A percentile compares a stretch with the other conserved stretches of the same genome.
phyloP scores from a whole-genome alignment of 768 basidiomycete genomes.

The Epithele typhae region DNA sequence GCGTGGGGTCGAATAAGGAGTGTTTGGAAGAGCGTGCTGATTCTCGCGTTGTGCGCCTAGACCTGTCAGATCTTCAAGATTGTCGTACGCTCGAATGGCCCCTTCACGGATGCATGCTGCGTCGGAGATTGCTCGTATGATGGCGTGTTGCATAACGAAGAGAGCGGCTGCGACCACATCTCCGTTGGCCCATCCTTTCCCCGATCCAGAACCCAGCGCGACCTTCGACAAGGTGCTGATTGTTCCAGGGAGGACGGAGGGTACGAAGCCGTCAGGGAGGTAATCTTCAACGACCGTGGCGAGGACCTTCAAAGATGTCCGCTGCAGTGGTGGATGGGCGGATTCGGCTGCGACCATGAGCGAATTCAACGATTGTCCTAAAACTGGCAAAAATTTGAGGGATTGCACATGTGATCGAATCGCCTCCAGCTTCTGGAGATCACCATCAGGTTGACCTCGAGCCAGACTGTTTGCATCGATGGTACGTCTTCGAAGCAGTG shows the following conservation, averaged over 20 bases:
- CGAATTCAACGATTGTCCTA: constrained; percentile 79
- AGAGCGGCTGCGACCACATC: constrained; percentile 59
- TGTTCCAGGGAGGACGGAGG: constrained; percentile 79
- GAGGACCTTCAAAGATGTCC: constrained; percentile 55
- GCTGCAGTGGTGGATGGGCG: constrained; percentile 56
- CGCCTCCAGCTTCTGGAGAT: constrained; percentile 33
- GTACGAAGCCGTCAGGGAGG: constrained; percentile 47
- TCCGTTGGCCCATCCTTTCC: constrained; percentile 70
- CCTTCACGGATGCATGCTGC: constrained; percentile 61
- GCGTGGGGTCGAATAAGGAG: constrained; percentile 49
- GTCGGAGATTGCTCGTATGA: constrained; percentile 62
- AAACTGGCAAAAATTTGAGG: constrained; percentile 60
- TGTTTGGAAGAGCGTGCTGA: neutral
- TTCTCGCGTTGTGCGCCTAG: neutral
- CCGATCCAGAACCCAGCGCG: constrained; percentile 47
- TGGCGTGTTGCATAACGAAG: constrained; percentile 47
- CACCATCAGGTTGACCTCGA: too few species aligned
- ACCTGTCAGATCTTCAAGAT: constrained; percentile 60
- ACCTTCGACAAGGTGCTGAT: constrained; percentile 75
- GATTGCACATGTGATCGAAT: constrained; percentile 38
- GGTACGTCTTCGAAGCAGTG: constrained; percentile 54
- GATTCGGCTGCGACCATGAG: constrained; percentile 60
- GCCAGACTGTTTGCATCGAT: constrained; percentile 38
- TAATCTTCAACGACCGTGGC: constrained; percentile 46
- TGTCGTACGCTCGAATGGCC: constrained; percentile 45